phyloP scores from a whole-genome alignment of 257 asterid species.

The Plantago major region DNA sequence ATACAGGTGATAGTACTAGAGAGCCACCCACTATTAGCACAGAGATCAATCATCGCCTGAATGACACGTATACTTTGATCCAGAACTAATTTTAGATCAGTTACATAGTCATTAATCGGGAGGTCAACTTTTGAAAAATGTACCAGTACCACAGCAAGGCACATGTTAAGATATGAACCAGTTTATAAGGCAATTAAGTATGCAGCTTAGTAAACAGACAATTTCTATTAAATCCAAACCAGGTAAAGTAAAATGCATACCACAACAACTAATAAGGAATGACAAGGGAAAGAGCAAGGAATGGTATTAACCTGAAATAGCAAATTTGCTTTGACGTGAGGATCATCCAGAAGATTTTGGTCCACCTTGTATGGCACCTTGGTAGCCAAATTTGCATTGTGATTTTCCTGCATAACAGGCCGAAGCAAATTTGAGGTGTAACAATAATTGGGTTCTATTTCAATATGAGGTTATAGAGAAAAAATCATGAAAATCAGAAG shows the following conservation, averaged over 20 bases:
- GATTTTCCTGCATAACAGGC: slow-evolving; percentile 56
- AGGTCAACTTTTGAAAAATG: slow-evolving; percentile 83
- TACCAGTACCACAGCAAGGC: slow-evolving; percentile 52
- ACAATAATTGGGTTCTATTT: too few relatives aligned
- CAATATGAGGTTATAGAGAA: too few relatives aligned
- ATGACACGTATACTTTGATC: slow-evolving; percentile 95
- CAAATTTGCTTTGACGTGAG: slow-evolving; percentile 95
- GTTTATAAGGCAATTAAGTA: too few relatives aligned
- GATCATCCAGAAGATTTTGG: slow-evolving; percentile 84
- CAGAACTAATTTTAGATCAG: slow-evolving; percentile 88
- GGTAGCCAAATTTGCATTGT: slow-evolving; percentile 50
- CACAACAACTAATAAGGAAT: too few relatives aligned
- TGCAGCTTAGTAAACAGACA: too few relatives aligned
- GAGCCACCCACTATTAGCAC: too few relatives aligned
- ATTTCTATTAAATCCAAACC: too few relatives aligned
- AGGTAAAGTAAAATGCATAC: too few relatives aligned
- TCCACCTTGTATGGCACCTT: slow-evolving; percentile 76
- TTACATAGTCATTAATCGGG: slow-evolving; percentile 83
- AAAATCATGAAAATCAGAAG: too few relatives aligned
- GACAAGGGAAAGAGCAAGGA: slow-evolving; percentile 24
- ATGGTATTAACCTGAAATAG: slow-evolving; percentile 69
- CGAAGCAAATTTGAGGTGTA: slow-evolving; percentile 2
- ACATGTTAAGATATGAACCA: too few relatives aligned
- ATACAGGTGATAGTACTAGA: too few relatives aligned
- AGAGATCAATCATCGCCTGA: slow-evolving; percentile 99